Percentiles rank a stretch among this genome's conserved stretches.
phyloP scores from a whole-genome alignment of 805 yeast species.

The Geotrichum ghanense region DNA sequence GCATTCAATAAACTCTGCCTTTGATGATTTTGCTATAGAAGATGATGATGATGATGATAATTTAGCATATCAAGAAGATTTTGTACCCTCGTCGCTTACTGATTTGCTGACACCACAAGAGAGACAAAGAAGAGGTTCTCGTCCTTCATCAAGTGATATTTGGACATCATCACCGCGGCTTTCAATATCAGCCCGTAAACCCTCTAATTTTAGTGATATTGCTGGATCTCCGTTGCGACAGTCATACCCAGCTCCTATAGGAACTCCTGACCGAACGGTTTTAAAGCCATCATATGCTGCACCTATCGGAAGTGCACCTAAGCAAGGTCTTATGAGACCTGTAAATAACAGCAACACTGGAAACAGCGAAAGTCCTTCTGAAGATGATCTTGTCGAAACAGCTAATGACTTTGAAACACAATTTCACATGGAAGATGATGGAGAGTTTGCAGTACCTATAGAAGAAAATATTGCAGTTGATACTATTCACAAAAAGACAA shows the following conservation, averaged over 20 bases:
- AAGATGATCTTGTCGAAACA: conserved; percentile 1
- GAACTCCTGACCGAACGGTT: conserved; percentile 4
- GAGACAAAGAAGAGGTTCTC: conserved; percentile 53
- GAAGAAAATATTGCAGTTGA: background rate
- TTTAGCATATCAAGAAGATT: conserved; percentile 53
- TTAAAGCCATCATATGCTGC: conserved; percentile 2
- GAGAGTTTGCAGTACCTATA: conserved; percentile 1
- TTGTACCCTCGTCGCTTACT: conserved; percentile 69
- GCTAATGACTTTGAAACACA: conserved; percentile 14
- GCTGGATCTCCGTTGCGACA: conserved; percentile 2
- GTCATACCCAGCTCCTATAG: conserved; percentile 6
- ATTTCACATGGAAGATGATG: conserved; percentile 17
- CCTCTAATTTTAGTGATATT: background rate
- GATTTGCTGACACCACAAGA: conserved; percentile 79
- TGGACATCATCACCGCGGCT: conserved; percentile 1
- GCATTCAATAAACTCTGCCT: background rate
- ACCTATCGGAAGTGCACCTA: conserved; percentile 4
- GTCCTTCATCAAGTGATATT: conserved; percentile 20
- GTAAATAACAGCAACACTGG: no score
- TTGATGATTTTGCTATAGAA: conserved; percentile 25
- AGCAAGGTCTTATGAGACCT: background rate
- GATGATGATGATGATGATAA: conserved; percentile 31
- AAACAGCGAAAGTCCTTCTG: background rate
- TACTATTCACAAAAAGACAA: conserved; percentile 3
- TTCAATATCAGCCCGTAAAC: background rate